These are phyloP conservation scores for Nematocida minor DNA, from an alignment of 371 early-diverging fungal species.

Conservation along the genomic window DNA sequence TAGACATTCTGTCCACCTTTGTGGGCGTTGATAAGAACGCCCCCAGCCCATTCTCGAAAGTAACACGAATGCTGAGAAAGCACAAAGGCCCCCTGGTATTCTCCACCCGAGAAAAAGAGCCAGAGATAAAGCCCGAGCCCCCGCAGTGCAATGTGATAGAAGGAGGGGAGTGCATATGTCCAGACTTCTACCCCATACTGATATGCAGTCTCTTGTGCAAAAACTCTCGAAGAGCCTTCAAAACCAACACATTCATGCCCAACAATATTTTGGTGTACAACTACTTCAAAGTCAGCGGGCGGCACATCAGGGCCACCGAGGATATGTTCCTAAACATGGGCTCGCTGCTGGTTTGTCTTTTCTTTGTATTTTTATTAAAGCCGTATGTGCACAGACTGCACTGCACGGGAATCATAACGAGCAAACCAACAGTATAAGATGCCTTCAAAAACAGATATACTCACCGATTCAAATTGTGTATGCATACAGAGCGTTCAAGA, in stretches of 20 bases:
- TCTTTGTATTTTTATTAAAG: neutral
- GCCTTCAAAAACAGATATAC: too few species aligned
- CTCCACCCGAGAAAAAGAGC: neutral
- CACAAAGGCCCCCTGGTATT: neutral
- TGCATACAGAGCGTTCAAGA: too few species aligned
- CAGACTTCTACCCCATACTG: neutral
- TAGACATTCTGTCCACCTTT: neutral
- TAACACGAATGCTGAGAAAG: neutral
- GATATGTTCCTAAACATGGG: too few species aligned
- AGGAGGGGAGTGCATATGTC: neutral
- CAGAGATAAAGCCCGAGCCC: neutral
- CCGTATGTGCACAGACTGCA: neutral
- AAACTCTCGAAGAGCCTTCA: too few species aligned
- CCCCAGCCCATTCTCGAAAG: neutral
- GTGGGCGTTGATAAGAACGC: neutral
- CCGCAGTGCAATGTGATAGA: neutral
- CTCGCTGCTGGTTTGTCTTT: neutral
- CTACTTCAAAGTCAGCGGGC: too few species aligned
- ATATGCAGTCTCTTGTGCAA: too few species aligned
- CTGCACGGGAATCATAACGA: slow-evolving; percentile 1
- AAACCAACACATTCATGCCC: too few species aligned
- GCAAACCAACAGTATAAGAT: too few species aligned
- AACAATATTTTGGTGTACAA: too few species aligned
- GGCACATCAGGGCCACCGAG: too few species aligned
- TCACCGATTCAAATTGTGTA: too few species aligned